Evolutionary conservation across 331 rosid genomes (phyloP).

Genomic region (Malus hybrid): DNA sequence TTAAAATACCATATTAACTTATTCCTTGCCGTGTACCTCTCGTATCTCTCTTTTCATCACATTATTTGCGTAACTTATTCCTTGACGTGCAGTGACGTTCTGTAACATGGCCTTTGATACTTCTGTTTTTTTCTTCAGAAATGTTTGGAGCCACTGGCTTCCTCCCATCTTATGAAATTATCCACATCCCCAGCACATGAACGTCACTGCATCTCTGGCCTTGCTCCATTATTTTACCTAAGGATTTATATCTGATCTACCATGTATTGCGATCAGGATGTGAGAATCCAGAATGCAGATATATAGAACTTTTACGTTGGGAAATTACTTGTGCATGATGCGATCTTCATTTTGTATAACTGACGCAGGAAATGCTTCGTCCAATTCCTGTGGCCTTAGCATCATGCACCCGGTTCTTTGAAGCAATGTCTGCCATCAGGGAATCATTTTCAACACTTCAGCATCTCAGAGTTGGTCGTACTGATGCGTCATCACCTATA

Average conservation of each 20-base stretch:
- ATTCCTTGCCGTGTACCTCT: no score
- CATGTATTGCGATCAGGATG: neutral
- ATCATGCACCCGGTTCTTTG: conserved; percentile 86
- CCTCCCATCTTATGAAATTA: neutral
- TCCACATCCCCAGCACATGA: neutral
- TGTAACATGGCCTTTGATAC: neutral
- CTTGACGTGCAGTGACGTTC: no score
- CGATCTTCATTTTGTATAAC: neutral
- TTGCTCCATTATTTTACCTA: neutral
- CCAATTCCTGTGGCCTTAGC: conserved; percentile 94
- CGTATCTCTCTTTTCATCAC: no score
- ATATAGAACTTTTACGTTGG: neutral
- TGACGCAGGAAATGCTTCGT: conserved; percentile 83
- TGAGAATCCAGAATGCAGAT: neutral
- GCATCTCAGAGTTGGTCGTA: conserved; percentile 66
- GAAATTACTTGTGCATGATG: neutral
- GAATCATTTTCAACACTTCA: conserved; percentile 90
- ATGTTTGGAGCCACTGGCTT: no score
- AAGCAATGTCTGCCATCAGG: conserved; percentile 97
- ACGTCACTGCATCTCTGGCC: neutral
- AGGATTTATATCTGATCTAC: neutral
- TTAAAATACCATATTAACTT: no score
- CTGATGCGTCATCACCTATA: conserved; percentile 30
- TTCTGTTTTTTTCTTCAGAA: neutral
- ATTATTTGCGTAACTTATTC: neutral